These are phyloP conservation scores for Cunninghamia lanceolata DNA, from an alignment of 75 land plant genomes.

Conservation along the genomic window DNA sequence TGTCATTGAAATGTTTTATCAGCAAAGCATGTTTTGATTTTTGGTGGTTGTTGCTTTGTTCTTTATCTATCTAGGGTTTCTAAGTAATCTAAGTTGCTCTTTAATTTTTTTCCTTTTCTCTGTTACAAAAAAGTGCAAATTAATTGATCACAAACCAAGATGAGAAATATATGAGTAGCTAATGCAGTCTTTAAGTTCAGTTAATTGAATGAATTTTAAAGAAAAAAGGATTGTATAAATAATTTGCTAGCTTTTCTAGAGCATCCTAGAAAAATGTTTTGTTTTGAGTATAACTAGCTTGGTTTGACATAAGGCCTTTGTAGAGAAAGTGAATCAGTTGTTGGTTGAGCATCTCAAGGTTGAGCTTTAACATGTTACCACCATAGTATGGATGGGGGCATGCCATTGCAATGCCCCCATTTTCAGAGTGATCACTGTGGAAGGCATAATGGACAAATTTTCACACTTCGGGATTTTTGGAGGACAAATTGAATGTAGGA, in stretches of 20 bases:
- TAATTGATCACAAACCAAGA: neutral
- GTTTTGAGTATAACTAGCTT: neutral
- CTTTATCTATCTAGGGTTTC: neutral
- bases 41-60: neutral
- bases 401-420: too few relatives aligned
- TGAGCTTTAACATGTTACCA: too few relatives aligned
- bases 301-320: neutral
- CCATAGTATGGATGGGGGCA: too few relatives aligned
- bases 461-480: too few relatives aligned
- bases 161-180: neutral
- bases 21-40: neutral
- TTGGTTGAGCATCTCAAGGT: too few relatives aligned
- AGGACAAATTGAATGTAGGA: too few relatives aligned
- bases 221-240: neutral
- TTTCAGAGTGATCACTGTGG: too few relatives aligned
- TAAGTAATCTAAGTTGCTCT: neutral
- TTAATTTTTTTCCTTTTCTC: neutral
- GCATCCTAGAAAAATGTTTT: neutral
- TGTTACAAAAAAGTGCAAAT: neutral
- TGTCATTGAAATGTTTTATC: neutral
- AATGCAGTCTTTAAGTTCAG: neutral
- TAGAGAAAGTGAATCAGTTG: neutral
- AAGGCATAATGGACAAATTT: too few relatives aligned
- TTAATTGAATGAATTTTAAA: neutral
- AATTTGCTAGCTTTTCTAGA: neutral